Base-by-base conservation (phyloP, 1,284 basidiomycete genomes). In the Baeospora myosura region DNA sequence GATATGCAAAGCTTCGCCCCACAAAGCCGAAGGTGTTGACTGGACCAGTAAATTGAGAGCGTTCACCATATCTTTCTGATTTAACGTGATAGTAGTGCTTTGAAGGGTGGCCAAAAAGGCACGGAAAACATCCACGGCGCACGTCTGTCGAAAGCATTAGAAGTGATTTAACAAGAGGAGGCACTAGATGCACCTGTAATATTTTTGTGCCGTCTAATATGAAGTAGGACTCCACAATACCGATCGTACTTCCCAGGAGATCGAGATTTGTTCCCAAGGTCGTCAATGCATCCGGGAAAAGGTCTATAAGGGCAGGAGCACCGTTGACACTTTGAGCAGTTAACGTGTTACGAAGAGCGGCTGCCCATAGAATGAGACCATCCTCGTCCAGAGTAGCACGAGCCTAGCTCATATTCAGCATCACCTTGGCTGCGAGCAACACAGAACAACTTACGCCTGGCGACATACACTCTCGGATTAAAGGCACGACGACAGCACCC, bases 221-320 rank as follows among this genome's bases (percentile, higher is more conserved):
- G 42, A 88, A 64, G 59, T 93, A 94, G 1, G 87, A 87, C 56
- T 91, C 86, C n/a, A 89, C 54, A 28, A 94, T 73, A 40, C 64
- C 63, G 6, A 78, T 74, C 20, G 81, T 69, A 44, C 71, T 79
- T n/a, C 78, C 76, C 12, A 91, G 62, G 17, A 90, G 57, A 54
- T 94, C 90, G 47, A 90, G 63, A 56, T 94, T 89, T 23, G 69
- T 70, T 2, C 73, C 68, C 10, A 93, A 65, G 11, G 85, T 63
- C 18, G 62, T 50, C 10, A 91, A 59, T 2, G 79, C 73, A 16
- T 75, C 61, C 12, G 88, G 86, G 40, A 90, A 72, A 4, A 94
- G 65, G 24, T 82, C 76, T 24, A 82, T 63, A 10, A 93, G 70
- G 20, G 72, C 75, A 8, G 73, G 70, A 7, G 60, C 62, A 5